A percentile compares a stretch with the other conserved stretches of the same genome.
Evolutionary conservation across 2,329 filamentous ascomycete genomes (phyloP).

Genomic region (Fusarium acutatum): DNA sequence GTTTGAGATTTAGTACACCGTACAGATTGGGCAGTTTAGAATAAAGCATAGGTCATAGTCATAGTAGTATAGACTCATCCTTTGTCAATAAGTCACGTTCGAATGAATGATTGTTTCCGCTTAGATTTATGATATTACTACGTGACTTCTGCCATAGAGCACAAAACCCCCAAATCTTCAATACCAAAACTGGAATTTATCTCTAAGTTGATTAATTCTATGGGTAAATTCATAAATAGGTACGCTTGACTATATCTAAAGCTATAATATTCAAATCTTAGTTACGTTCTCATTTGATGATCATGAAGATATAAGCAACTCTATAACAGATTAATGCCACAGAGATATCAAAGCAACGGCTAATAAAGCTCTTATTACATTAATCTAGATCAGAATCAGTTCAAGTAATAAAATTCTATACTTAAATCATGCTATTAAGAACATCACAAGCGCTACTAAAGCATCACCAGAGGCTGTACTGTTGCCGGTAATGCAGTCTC

Average conservation of each 20-base stretch:
- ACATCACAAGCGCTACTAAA: too few relatives aligned
- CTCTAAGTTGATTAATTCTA: not conserved
- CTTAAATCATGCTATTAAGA: not conserved
- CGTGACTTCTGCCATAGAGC: too few relatives aligned
- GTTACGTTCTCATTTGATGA: not conserved
- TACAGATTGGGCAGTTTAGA: not conserved
- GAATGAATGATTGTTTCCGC: not conserved
- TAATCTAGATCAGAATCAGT: not conserved
- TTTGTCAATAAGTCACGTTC: not conserved
- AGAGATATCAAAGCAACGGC: not conserved
- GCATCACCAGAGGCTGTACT: not conserved
- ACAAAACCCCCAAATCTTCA: too few relatives aligned
- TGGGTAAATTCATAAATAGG: fast-evolving
- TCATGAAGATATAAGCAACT: not conserved
- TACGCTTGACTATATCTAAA: not conserved
- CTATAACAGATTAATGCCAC: not conserved
- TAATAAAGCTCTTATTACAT: not conserved
- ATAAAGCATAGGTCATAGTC: fast-evolving
- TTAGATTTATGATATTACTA: not conserved
- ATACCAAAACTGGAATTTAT: fast-evolving
- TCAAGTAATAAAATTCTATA: not conserved
- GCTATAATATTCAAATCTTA: not conserved
- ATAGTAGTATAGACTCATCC: not conserved
- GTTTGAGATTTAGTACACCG: not conserved
- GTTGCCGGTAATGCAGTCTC: not conserved